Percentiles rank a stretch among this genome's conserved stretches.
Conservation (phyloP, 2,329 filamentous ascomycete genomes). For the Bipolaris sorokiniana region DNA sequence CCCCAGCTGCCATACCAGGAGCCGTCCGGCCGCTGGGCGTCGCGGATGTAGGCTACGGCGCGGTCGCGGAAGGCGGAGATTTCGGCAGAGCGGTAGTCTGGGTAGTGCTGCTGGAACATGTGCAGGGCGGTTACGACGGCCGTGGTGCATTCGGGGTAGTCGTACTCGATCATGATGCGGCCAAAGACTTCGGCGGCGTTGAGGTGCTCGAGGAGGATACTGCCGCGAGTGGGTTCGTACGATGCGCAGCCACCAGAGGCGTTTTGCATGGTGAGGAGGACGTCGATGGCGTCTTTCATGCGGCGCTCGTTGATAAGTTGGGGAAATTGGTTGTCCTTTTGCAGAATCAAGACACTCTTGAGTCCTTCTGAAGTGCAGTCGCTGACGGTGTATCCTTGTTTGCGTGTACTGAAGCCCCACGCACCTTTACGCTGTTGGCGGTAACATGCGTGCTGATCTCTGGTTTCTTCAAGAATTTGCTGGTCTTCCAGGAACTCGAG, state of each 20-base stretch:
- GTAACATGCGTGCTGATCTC: conserved; percentile 80
- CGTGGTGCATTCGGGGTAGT: conserved; percentile 97
- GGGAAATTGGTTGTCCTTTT: conserved; percentile 75
- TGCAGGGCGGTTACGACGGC: conserved; percentile 88
- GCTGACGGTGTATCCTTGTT: conserved; percentile 93
- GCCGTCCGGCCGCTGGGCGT: conserved; percentile 78
- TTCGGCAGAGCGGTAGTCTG: conserved; percentile 76
- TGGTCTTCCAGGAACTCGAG: conserved; percentile 87
- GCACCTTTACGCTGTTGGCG: conserved; percentile 89
- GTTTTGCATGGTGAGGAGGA: conserved; percentile 91
- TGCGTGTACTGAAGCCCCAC: conserved; percentile 93
- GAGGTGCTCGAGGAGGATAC: conserved; percentile 78
- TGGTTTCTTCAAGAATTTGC: conserved; percentile 84
- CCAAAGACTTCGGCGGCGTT: conserved; percentile 98
- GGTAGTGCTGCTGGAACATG: conserved; percentile 81
- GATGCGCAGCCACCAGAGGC: conserved; percentile 82
- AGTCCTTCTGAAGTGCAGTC: conserved; percentile 93
- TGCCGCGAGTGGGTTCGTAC: conserved; percentile 84
- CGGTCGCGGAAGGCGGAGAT: conserved; percentile 74
- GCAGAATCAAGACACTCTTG: conserved; percentile 83
- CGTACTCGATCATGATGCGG: conserved; percentile 97
- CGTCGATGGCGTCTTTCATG: conserved; percentile 87
- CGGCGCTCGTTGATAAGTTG: conserved; percentile 75
- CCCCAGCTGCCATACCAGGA: conserved; percentile 98
- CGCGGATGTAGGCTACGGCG: conserved; percentile 83